phyloP scores from a whole-genome alignment of 2,329 filamentous ascomycete species.

The Diplodia intermedia region DNA sequence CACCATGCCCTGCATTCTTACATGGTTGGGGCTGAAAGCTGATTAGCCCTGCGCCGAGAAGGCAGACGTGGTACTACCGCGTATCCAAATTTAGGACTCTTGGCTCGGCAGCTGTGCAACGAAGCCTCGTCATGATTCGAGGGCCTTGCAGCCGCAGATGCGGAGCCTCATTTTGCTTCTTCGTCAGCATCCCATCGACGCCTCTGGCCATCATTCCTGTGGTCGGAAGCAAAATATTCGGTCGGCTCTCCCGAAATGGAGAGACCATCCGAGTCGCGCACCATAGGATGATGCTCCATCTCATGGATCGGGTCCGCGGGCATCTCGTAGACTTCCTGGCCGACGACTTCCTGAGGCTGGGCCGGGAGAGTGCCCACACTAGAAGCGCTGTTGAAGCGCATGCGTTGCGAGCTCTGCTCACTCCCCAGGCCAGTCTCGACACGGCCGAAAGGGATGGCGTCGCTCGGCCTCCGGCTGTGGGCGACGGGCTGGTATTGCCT shows the following conservation, averaged over 20 bases:
- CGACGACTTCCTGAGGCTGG: constrained; percentile 11
- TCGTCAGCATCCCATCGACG: background rate
- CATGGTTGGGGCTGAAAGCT: constrained; percentile 3
- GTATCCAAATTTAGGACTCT: constrained; percentile 10
- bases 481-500: constrained; percentile 12
- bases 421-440: background rate
- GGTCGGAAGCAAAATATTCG: constrained; percentile 6
- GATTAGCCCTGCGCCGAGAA: background rate
- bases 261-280: constrained; percentile 9
- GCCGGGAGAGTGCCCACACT: background rate
- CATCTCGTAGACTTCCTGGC: constrained; percentile 17
- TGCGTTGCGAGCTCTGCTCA: background rate
- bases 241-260: constrained; percentile 9
- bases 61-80: constrained; percentile 7
- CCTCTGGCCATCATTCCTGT: too few relatives aligned
- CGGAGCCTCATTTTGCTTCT: constrained; percentile 15
- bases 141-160: background rate
- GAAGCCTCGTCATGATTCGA: constrained; percentile 10
- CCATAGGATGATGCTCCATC: constrained; percentile 16
- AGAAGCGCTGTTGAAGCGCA: background rate
- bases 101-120: background rate
- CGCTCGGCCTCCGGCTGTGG: background rate
- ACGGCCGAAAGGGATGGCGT: background rate
- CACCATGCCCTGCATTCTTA: background rate
- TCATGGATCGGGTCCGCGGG: constrained; percentile 15